A percentile compares a stretch with the other conserved stretches of the same genome.
These are phyloP conservation scores for Sugiyamaella mastotermitis DNA, from an alignment of 805 yeast species.

Conservation along the genomic window DNA sequence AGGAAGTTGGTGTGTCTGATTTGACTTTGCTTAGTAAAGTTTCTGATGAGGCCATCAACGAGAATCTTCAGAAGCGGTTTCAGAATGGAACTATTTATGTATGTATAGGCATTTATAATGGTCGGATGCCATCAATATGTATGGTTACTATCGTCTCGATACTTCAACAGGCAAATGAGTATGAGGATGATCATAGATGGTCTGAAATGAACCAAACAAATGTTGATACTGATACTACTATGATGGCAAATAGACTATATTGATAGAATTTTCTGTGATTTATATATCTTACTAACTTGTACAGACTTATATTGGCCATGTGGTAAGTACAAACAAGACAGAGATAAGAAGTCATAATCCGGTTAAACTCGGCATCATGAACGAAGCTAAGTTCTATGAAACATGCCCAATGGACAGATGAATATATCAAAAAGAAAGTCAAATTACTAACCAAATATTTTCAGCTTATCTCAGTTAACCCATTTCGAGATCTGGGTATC, in stretches of 20 bases:
- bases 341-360: neutral
- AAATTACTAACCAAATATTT: constrained; percentile 8
- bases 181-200: no score
- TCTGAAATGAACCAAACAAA: no score
- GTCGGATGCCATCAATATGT: no score
- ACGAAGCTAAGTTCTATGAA: neutral
- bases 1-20: constrained; percentile 98
- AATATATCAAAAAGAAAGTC: neutral
- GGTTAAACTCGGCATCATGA: no score
- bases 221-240: no score
- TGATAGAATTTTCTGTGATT: no score
- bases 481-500: constrained; percentile 93
- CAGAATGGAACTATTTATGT: constrained; percentile 78
- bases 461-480: constrained; percentile 85
- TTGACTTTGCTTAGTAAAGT: constrained; percentile 82
- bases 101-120: no score
- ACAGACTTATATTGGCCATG: no score
- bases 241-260: no score
- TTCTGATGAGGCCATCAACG: constrained; percentile 87
- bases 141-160: no score
- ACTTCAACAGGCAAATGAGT: no score
- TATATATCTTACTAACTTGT: no score
- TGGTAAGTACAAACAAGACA: constrained; percentile 22
- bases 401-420: neutral
- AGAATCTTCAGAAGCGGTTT: constrained; percentile 83